A percentile compares a stretch with the other conserved stretches of the same genome.
Evolutionary conservation across 306 rosid genomes (phyloP).

Genomic region (Pyrus bretschneideri): DNA sequence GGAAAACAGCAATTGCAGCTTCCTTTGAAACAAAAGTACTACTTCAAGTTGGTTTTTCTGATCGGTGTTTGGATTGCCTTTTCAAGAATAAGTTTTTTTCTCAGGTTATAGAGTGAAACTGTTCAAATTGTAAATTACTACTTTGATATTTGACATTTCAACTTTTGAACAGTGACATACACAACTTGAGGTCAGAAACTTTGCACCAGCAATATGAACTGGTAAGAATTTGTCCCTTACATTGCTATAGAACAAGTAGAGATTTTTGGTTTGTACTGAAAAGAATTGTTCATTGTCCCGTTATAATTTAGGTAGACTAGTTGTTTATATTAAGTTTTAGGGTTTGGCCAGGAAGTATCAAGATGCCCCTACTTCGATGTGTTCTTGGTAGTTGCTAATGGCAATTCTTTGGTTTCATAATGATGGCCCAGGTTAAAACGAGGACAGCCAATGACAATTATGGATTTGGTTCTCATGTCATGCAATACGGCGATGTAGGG

Average conservation of each 20-base stretch:
- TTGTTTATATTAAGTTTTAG: neutral
- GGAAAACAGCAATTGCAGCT: neutral
- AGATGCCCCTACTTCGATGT: neutral
- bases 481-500: constrained; percentile 77
- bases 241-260: neutral
- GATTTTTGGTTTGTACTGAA: neutral
- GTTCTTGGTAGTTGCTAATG: neutral
- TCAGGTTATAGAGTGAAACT: neutral
- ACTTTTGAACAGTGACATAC: constrained; percentile 59
- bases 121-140: neutral
- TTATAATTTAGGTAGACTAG: neutral
- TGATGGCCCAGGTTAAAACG: constrained; percentile 58
- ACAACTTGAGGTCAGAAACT: constrained; percentile 72
- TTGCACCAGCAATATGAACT: constrained; percentile 78
- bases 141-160: constrained; percentile 9
- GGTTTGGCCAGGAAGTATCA: neutral
- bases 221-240: constrained; percentile 43
- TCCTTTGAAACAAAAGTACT: neutral
- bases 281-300: neutral
- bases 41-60: neutral
- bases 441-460: constrained; percentile 56
- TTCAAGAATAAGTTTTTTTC: neutral
- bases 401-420: neutral
- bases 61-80: neutral
- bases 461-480: constrained; percentile 81